phyloP scores from a whole-genome alignment of 768 basidiomycete species.

The Mycena epipterygia region DNA sequence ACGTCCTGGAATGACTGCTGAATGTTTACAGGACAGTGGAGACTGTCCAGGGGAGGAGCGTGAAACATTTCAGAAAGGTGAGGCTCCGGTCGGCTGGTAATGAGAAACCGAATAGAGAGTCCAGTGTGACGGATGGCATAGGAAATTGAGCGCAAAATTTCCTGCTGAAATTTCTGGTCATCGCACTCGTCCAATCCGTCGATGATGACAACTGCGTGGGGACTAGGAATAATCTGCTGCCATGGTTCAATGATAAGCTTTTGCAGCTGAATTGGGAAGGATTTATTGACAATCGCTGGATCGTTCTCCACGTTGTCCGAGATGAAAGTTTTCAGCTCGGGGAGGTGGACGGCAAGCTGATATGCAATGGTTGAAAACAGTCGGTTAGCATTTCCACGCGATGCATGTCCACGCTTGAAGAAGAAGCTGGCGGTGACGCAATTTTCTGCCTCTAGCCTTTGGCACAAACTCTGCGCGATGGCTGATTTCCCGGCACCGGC shows the following conservation, averaged over 20 bases:
- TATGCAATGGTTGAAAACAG: no score
- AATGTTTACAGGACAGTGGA: not conserved
- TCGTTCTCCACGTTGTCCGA: not conserved
- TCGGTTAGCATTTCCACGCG: no score
- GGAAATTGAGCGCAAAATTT: no score
- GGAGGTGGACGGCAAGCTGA: slow-evolving; percentile 35
- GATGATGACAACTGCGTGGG: slow-evolving; percentile 36
- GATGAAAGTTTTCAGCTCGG: not conserved
- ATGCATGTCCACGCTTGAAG: no score
- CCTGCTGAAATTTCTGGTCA: slow-evolving; percentile 27
- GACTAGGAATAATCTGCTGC: no score
- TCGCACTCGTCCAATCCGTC: slow-evolving; percentile 48
- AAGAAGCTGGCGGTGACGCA: no score
- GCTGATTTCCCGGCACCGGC: not conserved
- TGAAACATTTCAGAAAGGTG: no score
- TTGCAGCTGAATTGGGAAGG: not conserved
- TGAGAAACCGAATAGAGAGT: slow-evolving; percentile 39
- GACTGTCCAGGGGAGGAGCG: not conserved
- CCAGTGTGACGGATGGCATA: not conserved
- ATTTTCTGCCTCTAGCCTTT: no score
- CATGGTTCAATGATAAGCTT: slow-evolving; percentile 3
- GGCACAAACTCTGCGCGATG: no score
- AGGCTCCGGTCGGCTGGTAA: slow-evolving; percentile 47
- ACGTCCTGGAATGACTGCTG: slow-evolving; percentile 36
- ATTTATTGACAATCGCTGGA: not conserved